phyloP scores from a whole-genome alignment of 371 early-diverging fungal genomes.

The Dentiscutata heterogama region DNA sequence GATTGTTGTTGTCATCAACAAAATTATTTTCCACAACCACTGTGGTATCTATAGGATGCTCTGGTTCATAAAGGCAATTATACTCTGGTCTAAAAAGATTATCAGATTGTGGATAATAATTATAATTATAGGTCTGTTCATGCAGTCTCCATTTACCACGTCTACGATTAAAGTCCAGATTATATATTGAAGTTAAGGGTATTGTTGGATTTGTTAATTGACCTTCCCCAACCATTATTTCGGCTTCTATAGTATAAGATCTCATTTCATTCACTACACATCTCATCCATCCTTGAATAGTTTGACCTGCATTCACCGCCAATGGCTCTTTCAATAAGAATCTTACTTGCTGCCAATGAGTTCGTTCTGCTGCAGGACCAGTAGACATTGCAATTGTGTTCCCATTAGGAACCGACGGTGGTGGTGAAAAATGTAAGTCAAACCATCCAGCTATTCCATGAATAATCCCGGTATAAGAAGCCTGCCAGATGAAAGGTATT shows the following conservation, averaged over 20 bases:
- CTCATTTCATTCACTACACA: constrained; percentile 91
- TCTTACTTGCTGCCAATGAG: constrained; percentile 99
- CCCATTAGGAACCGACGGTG: constrained; percentile 47
- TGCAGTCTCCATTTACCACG: constrained; percentile 90
- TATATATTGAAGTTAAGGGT: constrained; percentile 47
- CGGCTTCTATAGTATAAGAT: constrained; percentile 84
- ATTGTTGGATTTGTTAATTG: constrained; percentile 49
- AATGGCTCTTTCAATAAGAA: constrained; percentile 94
- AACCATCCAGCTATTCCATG: constrained; percentile 99
- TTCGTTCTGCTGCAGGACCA: constrained; percentile 84
- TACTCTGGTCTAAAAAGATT: constrained; percentile 43
- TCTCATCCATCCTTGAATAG: constrained; percentile 85
- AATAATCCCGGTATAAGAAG: constrained; percentile 89
- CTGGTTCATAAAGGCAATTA: constrained; percentile 44
- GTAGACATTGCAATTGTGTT: constrained; percentile 79
- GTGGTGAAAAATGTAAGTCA: constrained; percentile 80
- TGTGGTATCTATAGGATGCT: constrained; percentile 33
- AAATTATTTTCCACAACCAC: constrained; percentile 23
- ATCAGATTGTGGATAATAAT: constrained; percentile 57
- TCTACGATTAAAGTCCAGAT: constrained; percentile 59
- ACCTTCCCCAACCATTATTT: constrained; percentile 62
- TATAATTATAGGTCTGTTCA: constrained; percentile 93
- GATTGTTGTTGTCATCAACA: constrained; percentile 38
- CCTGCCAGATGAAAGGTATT: constrained; percentile 87
- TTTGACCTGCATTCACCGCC: constrained; percentile 93